Percentiles rank a stretch among this genome's conserved stretches.
Conservation (phyloP, 805 yeast species). For the Groenewaldozyma salmanticensis region DNA sequence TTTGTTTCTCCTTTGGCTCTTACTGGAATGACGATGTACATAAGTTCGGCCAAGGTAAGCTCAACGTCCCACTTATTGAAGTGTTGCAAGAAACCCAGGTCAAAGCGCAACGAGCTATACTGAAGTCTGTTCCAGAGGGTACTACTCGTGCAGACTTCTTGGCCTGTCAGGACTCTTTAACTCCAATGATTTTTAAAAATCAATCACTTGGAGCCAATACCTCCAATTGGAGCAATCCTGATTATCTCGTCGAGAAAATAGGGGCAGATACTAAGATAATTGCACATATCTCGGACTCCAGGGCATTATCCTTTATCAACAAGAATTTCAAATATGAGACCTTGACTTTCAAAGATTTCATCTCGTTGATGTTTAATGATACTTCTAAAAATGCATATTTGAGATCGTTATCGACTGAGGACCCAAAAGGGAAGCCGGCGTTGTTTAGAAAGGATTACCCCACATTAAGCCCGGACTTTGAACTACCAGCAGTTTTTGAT, state of each 20-base stretch:
- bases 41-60: too few species aligned
- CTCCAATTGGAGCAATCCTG: slow-evolving; percentile 22
- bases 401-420: slow-evolving; percentile 22
- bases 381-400: slow-evolving; percentile 17
- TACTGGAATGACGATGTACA: slow-evolving; percentile 32
- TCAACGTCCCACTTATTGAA: too few species aligned
- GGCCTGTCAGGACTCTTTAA: background rate
- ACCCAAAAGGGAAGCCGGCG: slow-evolving; percentile 26
- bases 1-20: slow-evolving; percentile 73
- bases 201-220: slow-evolving; percentile 25
- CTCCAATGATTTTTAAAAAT: slow-evolving; percentile 22
- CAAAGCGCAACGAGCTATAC: background rate
- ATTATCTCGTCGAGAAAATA: slow-evolving; percentile 22
- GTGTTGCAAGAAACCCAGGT: background rate
- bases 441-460: slow-evolving; percentile 25
- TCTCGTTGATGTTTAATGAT: slow-evolving; percentile 16
- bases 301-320: slow-evolving; percentile 22
- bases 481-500: slow-evolving; percentile 20
- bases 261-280: slow-evolving; percentile 22
- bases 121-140: background rate
- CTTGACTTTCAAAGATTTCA: slow-evolving; percentile 22
- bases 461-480: slow-evolving; percentile 23
- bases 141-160: slow-evolving; percentile 6
- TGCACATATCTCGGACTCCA: slow-evolving; percentile 21
- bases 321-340: slow-evolving; percentile 27